A percentile compares a stretch with the other conserved stretches of the same genome.
Evolutionary conservation across 768 basidiomycete species (phyloP).

Genomic region (Collybiopsis luxurians): DNA sequence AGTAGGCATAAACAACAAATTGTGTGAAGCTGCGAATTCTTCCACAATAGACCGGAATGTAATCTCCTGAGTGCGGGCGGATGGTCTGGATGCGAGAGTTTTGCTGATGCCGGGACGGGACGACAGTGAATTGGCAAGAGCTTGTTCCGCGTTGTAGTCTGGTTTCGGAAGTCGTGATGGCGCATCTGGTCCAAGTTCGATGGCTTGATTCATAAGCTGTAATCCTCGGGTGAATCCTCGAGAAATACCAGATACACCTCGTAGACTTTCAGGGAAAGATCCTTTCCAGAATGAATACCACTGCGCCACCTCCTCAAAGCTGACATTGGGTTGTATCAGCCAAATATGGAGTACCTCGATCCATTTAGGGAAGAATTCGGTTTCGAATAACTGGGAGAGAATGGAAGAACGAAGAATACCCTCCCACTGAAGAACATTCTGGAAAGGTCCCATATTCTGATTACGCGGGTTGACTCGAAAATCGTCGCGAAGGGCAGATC

Average conservation of each 20-base stretch:
- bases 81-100: constrained; percentile 27
- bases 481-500: constrained; percentile 73
- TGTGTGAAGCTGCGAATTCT: constrained; percentile 80
- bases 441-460: constrained; percentile 84
- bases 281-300: constrained; percentile 94
- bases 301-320: constrained; percentile 87
- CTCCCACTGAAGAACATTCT: constrained; percentile 76
- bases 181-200: constrained; percentile 80
- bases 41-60: constrained; percentile 94
- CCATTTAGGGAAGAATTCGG: constrained; percentile 98
- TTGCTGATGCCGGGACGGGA: constrained; percentile 25
- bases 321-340: constrained; percentile 87
- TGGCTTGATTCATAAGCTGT: constrained; percentile 93
- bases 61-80: constrained; percentile 71
- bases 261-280: constrained; percentile 69
- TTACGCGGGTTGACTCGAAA: constrained; percentile 89
- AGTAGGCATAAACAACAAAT: constrained; percentile 86
- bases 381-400: constrained; percentile 80
- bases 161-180: constrained; percentile 66
- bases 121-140: constrained; percentile 26
- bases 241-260: constrained; percentile 59
- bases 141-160: constrained; percentile 52
- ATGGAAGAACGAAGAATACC: constrained; percentile 70
- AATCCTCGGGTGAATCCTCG: constrained; percentile 85
- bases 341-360: constrained; percentile 87